Percentiles rank a stretch among this genome's conserved stretches.
phyloP scores from a whole-genome alignment of 2,329 filamentous ascomycete genomes.

The Aspergillus udagawae region DNA sequence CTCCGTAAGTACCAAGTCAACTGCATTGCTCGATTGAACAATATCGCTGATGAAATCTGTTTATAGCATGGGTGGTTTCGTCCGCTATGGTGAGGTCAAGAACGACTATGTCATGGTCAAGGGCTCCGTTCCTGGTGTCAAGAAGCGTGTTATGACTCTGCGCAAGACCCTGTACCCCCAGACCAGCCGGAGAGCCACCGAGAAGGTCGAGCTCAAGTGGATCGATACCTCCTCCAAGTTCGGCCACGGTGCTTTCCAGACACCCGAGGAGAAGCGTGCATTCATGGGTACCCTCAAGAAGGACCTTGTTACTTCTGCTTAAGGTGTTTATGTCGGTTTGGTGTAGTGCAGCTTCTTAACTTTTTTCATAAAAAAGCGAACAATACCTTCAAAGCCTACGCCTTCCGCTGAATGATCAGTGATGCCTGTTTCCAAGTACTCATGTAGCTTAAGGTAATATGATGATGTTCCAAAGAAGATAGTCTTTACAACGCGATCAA shows the following conservation, averaged over 20 bases:
- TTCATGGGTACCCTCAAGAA: conserved; percentile 99
- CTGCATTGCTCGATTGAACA: not conserved
- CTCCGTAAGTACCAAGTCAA: conserved; percentile 70
- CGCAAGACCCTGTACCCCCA: conserved; percentile 98
- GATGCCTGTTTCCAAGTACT: not conserved
- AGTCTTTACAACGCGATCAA: not conserved
- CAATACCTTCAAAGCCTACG: conserved; percentile 29
- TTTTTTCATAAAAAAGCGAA: conserved; percentile 40
- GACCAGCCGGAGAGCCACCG: conserved; percentile 89
- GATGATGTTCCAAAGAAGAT: not conserved
- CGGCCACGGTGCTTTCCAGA: conserved; percentile 99
- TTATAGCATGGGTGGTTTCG: conserved; percentile 90
- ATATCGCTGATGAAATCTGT: conserved; percentile 29
- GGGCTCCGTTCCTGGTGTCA: conserved; percentile 94
- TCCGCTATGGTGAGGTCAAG: conserved; percentile 98
- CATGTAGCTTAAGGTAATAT: not conserved
- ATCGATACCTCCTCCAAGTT: conserved; percentile 99
- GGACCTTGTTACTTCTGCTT: conserved; percentile 64
- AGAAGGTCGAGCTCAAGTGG: conserved; percentile 99
- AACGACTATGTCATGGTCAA: conserved; percentile 99
- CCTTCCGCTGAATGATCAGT: conserved; percentile 2
- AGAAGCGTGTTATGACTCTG: conserved; percentile 99
- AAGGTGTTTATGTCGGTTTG: conserved; percentile 41
- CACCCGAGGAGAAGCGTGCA: conserved; percentile 93
- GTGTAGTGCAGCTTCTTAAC: conserved; percentile 37